Percentiles rank a stretch among this genome's conserved stretches.
Evolutionary conservation across 495 filamentous ascomycete species (phyloP).

Genomic region (Penicillium alfredii): DNA sequence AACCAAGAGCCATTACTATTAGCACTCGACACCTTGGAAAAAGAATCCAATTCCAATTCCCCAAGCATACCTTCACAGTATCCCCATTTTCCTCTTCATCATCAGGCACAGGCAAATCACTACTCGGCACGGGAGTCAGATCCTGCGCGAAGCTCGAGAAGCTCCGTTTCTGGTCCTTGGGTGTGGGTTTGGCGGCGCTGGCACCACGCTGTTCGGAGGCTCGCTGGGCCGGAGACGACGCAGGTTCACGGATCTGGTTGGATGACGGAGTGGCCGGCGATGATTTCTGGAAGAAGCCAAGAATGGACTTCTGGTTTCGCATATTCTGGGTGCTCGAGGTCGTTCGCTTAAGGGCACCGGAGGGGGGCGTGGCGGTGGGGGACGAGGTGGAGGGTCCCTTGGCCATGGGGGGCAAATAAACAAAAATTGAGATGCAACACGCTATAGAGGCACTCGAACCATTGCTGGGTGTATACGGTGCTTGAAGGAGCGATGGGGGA

Average conservation of each 20-base stretch:
- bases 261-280: conserved; percentile 39
- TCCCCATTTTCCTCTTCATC: conserved; percentile 30
- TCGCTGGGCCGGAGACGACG: conserved; percentile 39
- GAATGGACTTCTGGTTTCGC: conserved; percentile 73
- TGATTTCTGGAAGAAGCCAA: conserved; percentile 79
- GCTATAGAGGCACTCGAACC: no score
- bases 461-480: no score
- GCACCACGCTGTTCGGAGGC: conserved; percentile 26
- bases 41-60: no score
- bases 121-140: conserved; percentile 74
- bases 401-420: conserved; percentile 29
- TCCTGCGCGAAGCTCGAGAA: conserved; percentile 41
- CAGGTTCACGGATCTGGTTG: conserved; percentile 30
- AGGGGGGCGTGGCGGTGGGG: conserved; percentile 37
- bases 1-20: no score
- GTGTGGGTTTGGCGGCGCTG: conserved; percentile 21
- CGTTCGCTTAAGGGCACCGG: conserved; percentile 37
- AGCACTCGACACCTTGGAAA: no score
- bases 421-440: neutral
- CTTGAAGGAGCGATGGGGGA: neutral
- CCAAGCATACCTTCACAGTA: conserved; percentile 19
- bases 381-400: conserved; percentile 32
- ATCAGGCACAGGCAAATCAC: conserved; percentile 49
- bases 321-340: conserved; percentile 45
- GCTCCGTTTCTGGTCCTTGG: conserved; percentile 32